Base-by-base conservation (phyloP, 306 rosid genomes). In the Vachellia collinsii region DNA sequence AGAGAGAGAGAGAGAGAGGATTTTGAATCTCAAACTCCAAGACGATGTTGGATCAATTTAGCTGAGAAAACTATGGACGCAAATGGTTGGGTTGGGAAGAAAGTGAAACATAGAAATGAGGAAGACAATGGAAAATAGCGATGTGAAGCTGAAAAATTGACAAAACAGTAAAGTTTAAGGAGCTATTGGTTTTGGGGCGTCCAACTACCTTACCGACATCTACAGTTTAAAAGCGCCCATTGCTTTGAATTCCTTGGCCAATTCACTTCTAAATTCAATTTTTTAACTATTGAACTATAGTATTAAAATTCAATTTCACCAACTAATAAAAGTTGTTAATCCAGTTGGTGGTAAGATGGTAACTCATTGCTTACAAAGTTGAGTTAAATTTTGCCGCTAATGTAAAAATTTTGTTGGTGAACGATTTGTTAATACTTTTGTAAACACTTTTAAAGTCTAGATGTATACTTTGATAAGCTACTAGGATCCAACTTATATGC, bases 171-270 rank as follows among this genome's bases (percentile, higher is more conserved):
- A 70, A 17, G 82, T 34, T 39, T 43, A 6, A 4, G n/a, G 41
- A 25, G 48, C 43, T 11, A 54, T 34, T 56, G 75, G 64, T 81
- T 58, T 68, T 47, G 11, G 4, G 23, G 23, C 19, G 6, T 16
- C 17, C 51, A 38, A 34, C 41, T 62, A 19, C 64, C 72, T 62
- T 62, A 25, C 64, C 72, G 47, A 36, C 4, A 42, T 44, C 29
- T 25, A 74, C 22, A 25, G 13, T 76, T 11, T 38, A 34, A 13
- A 46, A 53, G 48, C 67, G 83, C 86, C 86, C 83, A 78, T 74
- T 56, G 86, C 50, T 74, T 83, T 16, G 39, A 6, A 83, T 73
- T 78, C 83, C 36, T 43, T 36, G 80, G 13, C 72, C 83, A 37
- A 5, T 6, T 51, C 59, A 51, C 59, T 51, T 51, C 20, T 17